These are phyloP conservation scores for Paecilomyces dactylethromorphus DNA, from an alignment of 2,329 filamentous ascomycete genomes.

Conservation along the genomic window DNA sequence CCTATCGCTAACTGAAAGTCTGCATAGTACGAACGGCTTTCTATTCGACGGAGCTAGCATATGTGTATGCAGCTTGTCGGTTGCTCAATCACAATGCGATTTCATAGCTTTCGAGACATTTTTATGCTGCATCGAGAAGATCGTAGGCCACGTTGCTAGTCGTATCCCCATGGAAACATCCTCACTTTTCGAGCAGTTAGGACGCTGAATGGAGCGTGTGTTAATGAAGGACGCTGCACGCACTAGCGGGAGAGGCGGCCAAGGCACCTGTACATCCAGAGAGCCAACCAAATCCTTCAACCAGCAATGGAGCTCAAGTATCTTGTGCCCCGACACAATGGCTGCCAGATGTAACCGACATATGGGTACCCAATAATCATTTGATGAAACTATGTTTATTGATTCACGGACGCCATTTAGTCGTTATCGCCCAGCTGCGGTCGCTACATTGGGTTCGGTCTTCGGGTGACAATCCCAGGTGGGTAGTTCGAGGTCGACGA, in stretches of 20 bases:
- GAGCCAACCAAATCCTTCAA: conserved; percentile 3
- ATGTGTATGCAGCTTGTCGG: background rate
- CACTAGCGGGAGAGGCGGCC: conserved; percentile 1
- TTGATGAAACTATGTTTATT: background rate
- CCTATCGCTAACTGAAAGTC: background rate
- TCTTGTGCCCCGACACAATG: background rate
- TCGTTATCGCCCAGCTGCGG: background rate
- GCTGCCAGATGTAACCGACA: background rate
- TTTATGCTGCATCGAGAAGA: background rate
- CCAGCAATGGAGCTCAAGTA: background rate
- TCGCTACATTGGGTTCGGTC: background rate
- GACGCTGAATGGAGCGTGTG: background rate
- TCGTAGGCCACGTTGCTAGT: background rate
- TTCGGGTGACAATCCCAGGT: conserved; percentile 36
- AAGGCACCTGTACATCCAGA: conserved; percentile 8
- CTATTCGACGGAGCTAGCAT: background rate
- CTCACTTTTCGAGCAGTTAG: background rate
- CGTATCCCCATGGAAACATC: background rate
- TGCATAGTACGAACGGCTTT: background rate
- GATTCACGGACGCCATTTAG: background rate
- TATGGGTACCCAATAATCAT: background rate
- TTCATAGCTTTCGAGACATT: background rate
- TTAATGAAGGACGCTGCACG: background rate
- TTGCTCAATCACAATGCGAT: background rate
- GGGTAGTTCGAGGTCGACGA: conserved; percentile 73